phyloP scores from a whole-genome alignment of 2,329 filamentous ascomycete species.

The Alternaria panax region DNA sequence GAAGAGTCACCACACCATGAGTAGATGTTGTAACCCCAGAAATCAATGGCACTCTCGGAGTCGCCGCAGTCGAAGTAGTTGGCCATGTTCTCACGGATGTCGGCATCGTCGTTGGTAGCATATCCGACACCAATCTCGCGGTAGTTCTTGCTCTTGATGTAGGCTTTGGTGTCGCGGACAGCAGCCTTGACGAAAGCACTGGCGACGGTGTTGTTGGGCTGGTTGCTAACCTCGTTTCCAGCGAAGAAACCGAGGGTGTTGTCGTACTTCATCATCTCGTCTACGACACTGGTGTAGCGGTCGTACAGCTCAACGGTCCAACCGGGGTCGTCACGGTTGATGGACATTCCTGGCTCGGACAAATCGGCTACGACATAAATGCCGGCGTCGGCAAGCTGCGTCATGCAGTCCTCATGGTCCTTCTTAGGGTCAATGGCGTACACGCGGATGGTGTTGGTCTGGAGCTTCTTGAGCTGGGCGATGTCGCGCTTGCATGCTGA shows the following conservation, averaged over 20 bases:
- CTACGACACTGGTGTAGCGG: constrained; percentile 85
- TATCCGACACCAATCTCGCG: constrained; percentile 89
- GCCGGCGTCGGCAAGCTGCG: constrained; percentile 77
- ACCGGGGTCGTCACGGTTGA: constrained; percentile 78
- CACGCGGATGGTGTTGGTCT: constrained; percentile 87
- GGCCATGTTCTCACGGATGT: constrained; percentile 81
- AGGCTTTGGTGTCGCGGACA: constrained; percentile 92
- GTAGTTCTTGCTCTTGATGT: constrained; percentile 83
- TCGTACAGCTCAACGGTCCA: constrained; percentile 82
- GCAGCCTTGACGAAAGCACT: constrained; percentile 97
- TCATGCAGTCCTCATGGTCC: constrained; percentile 87
- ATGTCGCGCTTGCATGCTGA: constrained; percentile 82
- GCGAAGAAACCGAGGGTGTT: constrained; percentile 98
- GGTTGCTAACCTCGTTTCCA: constrained; percentile 96
- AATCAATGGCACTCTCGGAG: constrained; percentile 75
- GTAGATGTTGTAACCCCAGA: constrained; percentile 99
- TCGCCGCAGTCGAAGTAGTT: constrained; percentile 94
- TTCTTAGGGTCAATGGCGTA: constrained; percentile 86
- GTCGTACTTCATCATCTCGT: constrained; percentile 79
- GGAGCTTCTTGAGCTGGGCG: constrained; percentile 76
- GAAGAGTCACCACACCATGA: constrained; percentile 93
- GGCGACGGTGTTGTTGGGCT: constrained; percentile 83
- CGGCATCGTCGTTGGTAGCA: constrained; percentile 89
- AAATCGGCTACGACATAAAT: constrained; percentile 97
- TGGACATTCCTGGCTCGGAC: constrained; percentile 79